These are phyloP conservation scores for Cytospora piceicola DNA, from an alignment of 2,329 filamentous ascomycete species.

Conservation along the genomic window DNA sequence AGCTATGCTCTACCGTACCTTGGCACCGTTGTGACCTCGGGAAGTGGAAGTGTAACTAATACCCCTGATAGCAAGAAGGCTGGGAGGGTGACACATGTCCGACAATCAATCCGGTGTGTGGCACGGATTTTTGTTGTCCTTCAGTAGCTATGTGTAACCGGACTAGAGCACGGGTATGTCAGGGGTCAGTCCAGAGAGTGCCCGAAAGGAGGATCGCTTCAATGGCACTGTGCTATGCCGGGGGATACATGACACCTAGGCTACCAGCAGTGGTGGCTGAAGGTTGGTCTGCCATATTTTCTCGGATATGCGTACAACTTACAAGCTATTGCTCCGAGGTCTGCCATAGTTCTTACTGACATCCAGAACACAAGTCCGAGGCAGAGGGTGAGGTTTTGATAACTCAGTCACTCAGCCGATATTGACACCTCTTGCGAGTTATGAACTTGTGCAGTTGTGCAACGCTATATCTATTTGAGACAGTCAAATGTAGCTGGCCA, in stretches of 20 bases:
- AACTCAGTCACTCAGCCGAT: too few species aligned
- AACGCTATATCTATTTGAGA: not conserved
- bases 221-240: too few species aligned
- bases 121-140: not conserved
- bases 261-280: too few species aligned
- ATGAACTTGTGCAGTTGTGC: not conserved
- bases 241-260: too few species aligned
- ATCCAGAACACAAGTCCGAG: not conserved
- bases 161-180: not conserved
- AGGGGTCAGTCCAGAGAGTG: not conserved
- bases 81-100: not conserved
- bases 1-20: not conserved
- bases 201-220: conserved; percentile 1
- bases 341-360: not conserved
- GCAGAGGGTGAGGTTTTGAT: too few species aligned
- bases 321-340: not conserved
- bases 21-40: too few species aligned
- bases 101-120: not conserved
- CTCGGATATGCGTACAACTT: too few species aligned
- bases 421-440: too few species aligned
- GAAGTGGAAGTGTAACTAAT: too few species aligned
- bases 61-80: not conserved
- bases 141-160: not conserved
- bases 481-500: not conserved
- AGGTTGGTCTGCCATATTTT: too few species aligned